Evolutionary conservation across 1,284 basidiomycete genomes (phyloP).

Genomic region (Leccinum angustisporum): DNA sequence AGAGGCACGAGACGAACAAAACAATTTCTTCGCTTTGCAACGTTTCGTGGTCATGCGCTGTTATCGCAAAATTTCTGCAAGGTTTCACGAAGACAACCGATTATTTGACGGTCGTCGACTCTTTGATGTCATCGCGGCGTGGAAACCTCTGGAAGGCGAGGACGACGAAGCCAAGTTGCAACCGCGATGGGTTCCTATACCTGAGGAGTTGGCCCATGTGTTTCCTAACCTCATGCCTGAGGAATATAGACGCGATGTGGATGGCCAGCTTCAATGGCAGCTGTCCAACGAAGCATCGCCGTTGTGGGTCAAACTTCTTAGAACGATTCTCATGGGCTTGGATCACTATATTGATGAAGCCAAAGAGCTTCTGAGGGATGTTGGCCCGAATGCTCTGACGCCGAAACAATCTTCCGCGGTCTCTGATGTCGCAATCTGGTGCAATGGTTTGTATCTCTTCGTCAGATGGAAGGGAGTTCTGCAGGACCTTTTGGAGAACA

Average conservation of each 20-base stretch:
- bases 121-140: background rate
- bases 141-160: background rate
- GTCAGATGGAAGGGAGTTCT: background rate
- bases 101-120: background rate
- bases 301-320: background rate
- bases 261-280: background rate
- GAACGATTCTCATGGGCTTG: background rate
- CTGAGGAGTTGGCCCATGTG: background rate
- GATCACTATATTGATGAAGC: background rate
- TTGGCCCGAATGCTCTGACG: background rate
- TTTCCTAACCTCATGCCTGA: too few species aligned
- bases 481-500: too few species aligned
- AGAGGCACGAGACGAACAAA: background rate
- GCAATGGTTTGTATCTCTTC: background rate
- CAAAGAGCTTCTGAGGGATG: background rate
- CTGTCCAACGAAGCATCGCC: background rate
- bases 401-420: background rate
- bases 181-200: background rate
- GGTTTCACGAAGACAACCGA: background rate
- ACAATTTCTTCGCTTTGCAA: background rate
- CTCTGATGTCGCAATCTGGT: background rate
- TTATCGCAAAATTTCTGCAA: background rate
- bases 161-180: background rate
- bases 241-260: background rate
- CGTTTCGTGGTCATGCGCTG: background rate